phyloP scores from a whole-genome alignment of 495 filamentous ascomycete genomes.

The Astrocystis sublimbata region DNA sequence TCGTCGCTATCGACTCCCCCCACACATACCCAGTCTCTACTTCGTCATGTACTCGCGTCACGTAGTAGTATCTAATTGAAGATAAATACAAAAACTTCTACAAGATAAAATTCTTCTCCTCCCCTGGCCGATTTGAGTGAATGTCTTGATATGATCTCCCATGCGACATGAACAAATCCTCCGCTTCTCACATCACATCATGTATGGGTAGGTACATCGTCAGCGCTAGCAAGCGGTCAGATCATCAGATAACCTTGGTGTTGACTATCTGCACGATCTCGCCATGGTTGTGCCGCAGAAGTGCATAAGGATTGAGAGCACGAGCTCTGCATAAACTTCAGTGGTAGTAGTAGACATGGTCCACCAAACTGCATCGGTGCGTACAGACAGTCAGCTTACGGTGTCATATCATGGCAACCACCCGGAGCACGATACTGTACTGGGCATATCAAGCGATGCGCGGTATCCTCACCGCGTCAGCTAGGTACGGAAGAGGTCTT shows the following conservation, averaged over 20 bases:
- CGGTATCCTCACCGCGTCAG: neutral
- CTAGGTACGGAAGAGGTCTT: neutral
- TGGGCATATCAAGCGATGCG: neutral
- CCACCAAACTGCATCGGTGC: neutral
- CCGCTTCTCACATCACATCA: neutral
- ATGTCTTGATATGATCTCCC: neutral
- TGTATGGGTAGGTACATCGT: neutral
- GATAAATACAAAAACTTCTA: neutral
- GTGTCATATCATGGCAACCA: slow-evolving; percentile 1
- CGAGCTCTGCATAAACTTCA: too few relatives aligned
- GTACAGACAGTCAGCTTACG: slow-evolving; percentile 10
- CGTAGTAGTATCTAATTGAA: slow-evolving; percentile 16
- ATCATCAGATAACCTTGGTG: neutral
- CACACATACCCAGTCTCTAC: neutral
- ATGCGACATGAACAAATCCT: neutral
- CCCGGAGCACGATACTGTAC: neutral
- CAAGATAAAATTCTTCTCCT: neutral
- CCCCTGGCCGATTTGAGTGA: neutral
- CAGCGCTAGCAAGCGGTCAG: neutral
- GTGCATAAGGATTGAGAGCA: neutral
- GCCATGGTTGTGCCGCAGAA: neutral
- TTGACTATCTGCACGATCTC: neutral
- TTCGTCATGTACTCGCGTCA: slow-evolving; percentile 8
- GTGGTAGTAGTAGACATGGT: neutral
- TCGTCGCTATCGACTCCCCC: neutral